phyloP scores from a whole-genome alignment of 2,329 filamentous ascomycete species.

The Apiospora malaysiana region DNA sequence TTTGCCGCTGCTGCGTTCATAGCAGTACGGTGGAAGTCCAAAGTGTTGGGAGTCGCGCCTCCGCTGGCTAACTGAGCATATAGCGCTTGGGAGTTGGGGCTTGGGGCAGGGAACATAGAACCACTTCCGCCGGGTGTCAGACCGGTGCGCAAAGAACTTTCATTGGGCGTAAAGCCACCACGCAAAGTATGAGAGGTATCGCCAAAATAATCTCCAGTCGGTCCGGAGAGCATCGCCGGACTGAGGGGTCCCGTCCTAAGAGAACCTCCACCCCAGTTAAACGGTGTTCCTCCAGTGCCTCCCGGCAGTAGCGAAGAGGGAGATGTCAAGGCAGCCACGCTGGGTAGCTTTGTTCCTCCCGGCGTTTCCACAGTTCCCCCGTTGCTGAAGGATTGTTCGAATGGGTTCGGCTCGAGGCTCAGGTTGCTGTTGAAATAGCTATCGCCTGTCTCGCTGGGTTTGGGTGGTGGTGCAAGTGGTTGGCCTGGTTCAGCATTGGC shows the following conservation, averaged over 20 bases:
- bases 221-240: slow-evolving; percentile 95
- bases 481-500: slow-evolving; percentile 65
- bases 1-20: slow-evolving; percentile 78
- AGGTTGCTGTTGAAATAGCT: slow-evolving; percentile 75
- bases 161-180: slow-evolving; percentile 92
- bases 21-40: slow-evolving; percentile 95
- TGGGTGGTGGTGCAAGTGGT: slow-evolving; percentile 74
- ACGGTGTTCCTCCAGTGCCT: slow-evolving; percentile 73
- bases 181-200: slow-evolving; percentile 75
- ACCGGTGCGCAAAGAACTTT: slow-evolving; percentile 89
- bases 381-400: slow-evolving; percentile 89
- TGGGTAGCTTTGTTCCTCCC: slow-evolving; percentile 81
- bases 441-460: slow-evolving; percentile 54
- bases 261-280: slow-evolving; percentile 83
- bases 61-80: slow-evolving; percentile 81
- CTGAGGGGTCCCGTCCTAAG: slow-evolving; percentile 91
- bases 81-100: slow-evolving; percentile 83
- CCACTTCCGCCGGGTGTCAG: slow-evolving; percentile 93
- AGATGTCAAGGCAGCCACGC: slow-evolving; percentile 89
- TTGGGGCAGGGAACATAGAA: slow-evolving; percentile 95
- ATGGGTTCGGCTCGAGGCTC: slow-evolving; percentile 90
- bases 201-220: slow-evolving; percentile 83
- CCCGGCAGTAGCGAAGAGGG: slow-evolving; percentile 82
- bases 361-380: slow-evolving; percentile 76
- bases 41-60: slow-evolving; percentile 84